Base-by-base conservation (phyloP, 495 filamentous ascomycete species). In the Penicillium robsamsonii region DNA sequence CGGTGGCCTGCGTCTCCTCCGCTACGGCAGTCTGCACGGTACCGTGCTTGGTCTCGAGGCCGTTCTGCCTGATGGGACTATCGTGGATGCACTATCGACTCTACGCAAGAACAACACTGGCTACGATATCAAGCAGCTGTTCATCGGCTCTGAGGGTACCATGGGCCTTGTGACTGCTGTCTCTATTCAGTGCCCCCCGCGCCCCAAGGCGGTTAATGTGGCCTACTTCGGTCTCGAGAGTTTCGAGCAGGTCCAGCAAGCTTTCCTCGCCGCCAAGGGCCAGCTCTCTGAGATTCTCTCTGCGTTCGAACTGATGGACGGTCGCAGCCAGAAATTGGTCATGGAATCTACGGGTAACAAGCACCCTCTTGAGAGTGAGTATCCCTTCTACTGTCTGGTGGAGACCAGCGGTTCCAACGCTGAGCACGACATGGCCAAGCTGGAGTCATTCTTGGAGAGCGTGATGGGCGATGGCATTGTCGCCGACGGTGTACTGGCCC, bases 51-150 rank as follows among this genome's bases (percentile, higher is more conserved):
- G 94, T 17, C 78, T 98, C 30, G 92, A 97, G 75, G 94, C 87
- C 8, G 95, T 98, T 17, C 75, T 97, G 31, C 88, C 94, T 7
- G 89, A 97, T 64, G 94, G 94, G 31, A 96, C 90, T 12, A 82
- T 98, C 53, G 79, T 98, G 13, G 87, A 98, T 58, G 88, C 96
- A 53, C 82, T 98, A 24, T 88, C 82, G 52, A 90, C 79, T 50
- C 75, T 97, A 38, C 86, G 95, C 48, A 98, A 98, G 78, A 97
- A 98, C 79, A 98, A 98, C 75, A 98, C 89, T 52, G 94, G 94
- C 22, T 97, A 97, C 70, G 94, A 97, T 67, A 74, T 98, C 42
- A 98, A 98, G 79, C 94, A 98, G 72, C 82, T 98, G 22, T 97
- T 97, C 70, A 95, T 98, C 60, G 94, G 94, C 20, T 85, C 84